phyloP scores from a whole-genome alignment of 2,329 filamentous ascomycete species.

The Trichoderma citrinoviride region DNA sequence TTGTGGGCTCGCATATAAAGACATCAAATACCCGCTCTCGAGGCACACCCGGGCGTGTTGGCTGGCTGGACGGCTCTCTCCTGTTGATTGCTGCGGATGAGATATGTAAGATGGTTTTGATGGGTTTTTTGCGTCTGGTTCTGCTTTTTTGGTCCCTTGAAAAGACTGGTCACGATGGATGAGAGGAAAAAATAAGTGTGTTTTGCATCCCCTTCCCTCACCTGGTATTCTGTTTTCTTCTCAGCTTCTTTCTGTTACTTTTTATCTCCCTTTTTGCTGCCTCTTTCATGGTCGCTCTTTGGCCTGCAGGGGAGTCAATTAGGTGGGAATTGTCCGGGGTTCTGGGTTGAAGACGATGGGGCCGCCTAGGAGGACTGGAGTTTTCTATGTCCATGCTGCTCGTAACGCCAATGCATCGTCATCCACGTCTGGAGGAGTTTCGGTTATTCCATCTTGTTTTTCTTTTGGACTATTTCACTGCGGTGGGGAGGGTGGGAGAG shows the following conservation, averaged over 20 bases:
- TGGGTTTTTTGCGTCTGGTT: not conserved
- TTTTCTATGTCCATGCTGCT: not conserved
- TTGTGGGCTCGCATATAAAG: slow-evolving; percentile 19
- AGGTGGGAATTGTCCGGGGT: not conserved
- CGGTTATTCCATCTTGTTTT: not conserved
- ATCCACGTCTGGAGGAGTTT: slow-evolving; percentile 11
- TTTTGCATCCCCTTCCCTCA: not conserved
- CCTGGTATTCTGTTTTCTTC: not conserved
- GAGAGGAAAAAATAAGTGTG: not conserved
- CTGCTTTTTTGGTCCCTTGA: not conserved
- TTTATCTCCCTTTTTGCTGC: not conserved
- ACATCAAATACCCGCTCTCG: slow-evolving; percentile 17
- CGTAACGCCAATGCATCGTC: not conserved
- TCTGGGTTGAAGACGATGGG: not conserved
- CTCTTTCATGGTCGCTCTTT: not conserved
- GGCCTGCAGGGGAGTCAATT: slow-evolving; percentile 1
- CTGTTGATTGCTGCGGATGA: slow-evolving; percentile 13
- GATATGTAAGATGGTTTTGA: slow-evolving; percentile 14
- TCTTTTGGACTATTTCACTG: not conserved
- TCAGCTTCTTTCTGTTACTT: not conserved
- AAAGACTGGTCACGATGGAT: slow-evolving; percentile 2
- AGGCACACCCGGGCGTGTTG: not conserved
- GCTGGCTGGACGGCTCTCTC: not conserved
- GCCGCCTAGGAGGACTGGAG: not conserved
- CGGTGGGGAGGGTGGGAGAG: too few species aligned